Percentiles rank a stretch among this genome's conserved stretches.
Evolutionary conservation across 169 alveolate genomes (phyloP).

Genomic region (Cryptosporidium canis): DNA sequence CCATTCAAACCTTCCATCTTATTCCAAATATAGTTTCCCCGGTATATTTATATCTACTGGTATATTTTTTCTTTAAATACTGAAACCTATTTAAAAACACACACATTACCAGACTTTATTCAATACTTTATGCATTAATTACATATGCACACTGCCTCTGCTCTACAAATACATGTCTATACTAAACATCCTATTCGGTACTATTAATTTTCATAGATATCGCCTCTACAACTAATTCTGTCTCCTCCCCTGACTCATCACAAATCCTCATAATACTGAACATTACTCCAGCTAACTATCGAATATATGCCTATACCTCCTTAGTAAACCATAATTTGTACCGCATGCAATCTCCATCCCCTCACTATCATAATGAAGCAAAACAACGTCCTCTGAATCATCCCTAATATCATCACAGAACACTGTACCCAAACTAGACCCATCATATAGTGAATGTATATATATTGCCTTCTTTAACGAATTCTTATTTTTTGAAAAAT

Average conservation of each 20-base stretch:
- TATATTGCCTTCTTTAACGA: slow-evolving; percentile 55
- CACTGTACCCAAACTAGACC: slow-evolving; percentile 25
- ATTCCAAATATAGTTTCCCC: background rate
- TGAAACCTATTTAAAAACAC: background rate
- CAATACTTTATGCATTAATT: background rate
- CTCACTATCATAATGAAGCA: slow-evolving; percentile 64
- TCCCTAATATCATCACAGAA: slow-evolving; percentile 37
- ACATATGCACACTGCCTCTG: background rate
- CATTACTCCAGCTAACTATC: background rate
- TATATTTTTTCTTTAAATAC: background rate
- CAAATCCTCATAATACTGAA: too few relatives aligned
- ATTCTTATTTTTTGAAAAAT: background rate
- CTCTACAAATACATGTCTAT: background rate
- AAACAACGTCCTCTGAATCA: slow-evolving; percentile 61
- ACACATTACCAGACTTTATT: background rate
- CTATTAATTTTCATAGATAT: background rate
- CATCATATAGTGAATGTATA: slow-evolving; percentile 59
- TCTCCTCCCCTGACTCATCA: background rate
- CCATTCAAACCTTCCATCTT: background rate
- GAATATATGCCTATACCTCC: slow-evolving; percentile 48
- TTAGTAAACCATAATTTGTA: slow-evolving; percentile 52
- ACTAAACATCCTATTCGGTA: background rate
- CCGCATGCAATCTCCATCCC: slow-evolving; percentile 73
- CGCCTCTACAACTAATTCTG: background rate
- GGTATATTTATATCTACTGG: background rate